Base-by-base conservation (phyloP, 2,329 filamentous ascomycete species). In the Calonectria pseudoturangicola region DNA sequence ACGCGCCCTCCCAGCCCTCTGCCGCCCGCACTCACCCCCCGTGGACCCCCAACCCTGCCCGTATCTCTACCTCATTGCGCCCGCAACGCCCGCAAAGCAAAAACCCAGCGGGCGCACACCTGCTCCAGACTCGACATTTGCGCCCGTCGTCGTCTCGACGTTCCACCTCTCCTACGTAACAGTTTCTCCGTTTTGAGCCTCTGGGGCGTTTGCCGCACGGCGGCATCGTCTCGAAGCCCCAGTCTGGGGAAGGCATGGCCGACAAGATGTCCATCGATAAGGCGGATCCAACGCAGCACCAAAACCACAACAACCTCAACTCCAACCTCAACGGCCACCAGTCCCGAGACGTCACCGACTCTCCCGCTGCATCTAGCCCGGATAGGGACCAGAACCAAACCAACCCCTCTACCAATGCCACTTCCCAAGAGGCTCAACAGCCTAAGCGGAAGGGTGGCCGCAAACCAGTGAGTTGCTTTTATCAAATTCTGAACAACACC, bases 401-500 rank as follows among this genome's bases (percentile, higher is more conserved):
- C 70, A 79, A 79, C 75, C 78, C 73, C 63, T 76, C 78, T 66
- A 79, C 80, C 76, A 82, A 80, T 75, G 79, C 79, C 71, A 81
- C 80, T 74, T 82, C 85, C 33, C 89, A 89, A 76, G 90, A 92
- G 80, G 84, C 83, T 77, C 90, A 90, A 82, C 91, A 92, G 75
- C 95, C 96, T 83, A 99, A 99, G 89, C 92, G 97, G 82, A 99
- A 99, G 88, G 97, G 97, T 82, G 97, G 97, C 74, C 93, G 97
- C 82, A 99, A 98, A 88, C 97, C 97, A 82, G 97, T 98, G 92
- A 85, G 90, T 98, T 60, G 66, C 65, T 48, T 45, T 45, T 36
- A 47, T 43, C 48, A 25, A 41, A 66, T 30, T 18, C 18, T 33
- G 2, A 56, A 27, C n/a, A 51, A 43, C 66, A 56, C 39, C n/a